These are phyloP conservation scores for Stenogyne calaminthoides DNA, from an alignment of 305 asterid species.

Conservation along the genomic window DNA sequence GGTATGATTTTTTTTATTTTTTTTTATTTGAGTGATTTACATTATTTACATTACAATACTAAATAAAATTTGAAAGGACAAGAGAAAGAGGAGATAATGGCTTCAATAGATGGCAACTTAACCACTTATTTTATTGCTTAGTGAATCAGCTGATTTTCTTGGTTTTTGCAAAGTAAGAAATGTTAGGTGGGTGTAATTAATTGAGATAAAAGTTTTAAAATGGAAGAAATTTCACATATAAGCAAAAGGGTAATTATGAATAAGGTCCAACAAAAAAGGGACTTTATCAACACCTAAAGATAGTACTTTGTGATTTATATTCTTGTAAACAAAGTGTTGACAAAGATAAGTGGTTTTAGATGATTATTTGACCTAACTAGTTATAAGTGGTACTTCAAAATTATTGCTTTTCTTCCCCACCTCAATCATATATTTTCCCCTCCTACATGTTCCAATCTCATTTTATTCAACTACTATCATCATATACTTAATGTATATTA, in stretches of 20 bases:
- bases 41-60: neutral
- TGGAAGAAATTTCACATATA: constrained; percentile 12
- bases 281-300: neutral
- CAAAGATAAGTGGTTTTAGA: constrained; percentile 16
- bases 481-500: too few species aligned
- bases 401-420: constrained; percentile 20
- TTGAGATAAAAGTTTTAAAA: constrained; percentile 11
- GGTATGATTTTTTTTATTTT: neutral
- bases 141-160: neutral
- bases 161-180: constrained; percentile 17
- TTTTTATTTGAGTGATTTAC: neutral
- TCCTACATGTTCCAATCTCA: neutral
- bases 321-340: constrained; percentile 36
- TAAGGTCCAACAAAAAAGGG: constrained; percentile 23
- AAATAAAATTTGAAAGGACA: neutral
- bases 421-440: constrained; percentile 18
- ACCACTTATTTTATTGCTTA: constrained; percentile 19
- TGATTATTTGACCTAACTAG: constrained; percentile 40
- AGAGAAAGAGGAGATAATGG: neutral
- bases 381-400: constrained; percentile 19
- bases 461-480: neutral
- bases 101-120: constrained; percentile 4
- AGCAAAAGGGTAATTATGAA: constrained; percentile 31
- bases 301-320: neutral
- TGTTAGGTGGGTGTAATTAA: constrained; percentile 31